Conservation (phyloP, 768 basidiomycete species). For the Butyriboletus loyo region DNA sequence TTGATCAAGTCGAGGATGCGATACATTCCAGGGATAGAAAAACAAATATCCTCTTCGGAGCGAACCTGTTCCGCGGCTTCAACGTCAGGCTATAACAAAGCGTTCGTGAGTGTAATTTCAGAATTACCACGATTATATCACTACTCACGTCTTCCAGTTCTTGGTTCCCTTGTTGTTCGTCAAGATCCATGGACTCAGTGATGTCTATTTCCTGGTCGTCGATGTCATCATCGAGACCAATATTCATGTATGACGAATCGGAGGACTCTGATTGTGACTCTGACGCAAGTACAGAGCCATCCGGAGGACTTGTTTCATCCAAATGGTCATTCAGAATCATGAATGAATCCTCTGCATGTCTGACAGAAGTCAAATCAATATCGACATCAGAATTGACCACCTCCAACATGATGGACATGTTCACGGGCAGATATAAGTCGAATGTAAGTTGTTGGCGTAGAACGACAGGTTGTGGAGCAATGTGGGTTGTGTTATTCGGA, state of each 20-base stretch:
- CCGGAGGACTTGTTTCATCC: constrained; percentile 1
- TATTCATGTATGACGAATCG: constrained; percentile 19
- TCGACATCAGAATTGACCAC: constrained; percentile 8
- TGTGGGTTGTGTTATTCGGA: background rate
- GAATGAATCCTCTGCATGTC: constrained; percentile 9
- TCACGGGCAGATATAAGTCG: background rate
- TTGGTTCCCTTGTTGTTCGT: constrained; percentile 4
- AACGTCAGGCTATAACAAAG: constrained; percentile 14
- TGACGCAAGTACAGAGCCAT: background rate
- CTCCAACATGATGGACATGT: constrained; percentile 20
- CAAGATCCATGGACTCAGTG: constrained; percentile 14
- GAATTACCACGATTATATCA: background rate
- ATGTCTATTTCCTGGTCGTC: constrained; percentile 14
- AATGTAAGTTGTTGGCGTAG: background rate
- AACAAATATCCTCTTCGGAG: constrained; percentile 22
- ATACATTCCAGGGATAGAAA: constrained; percentile 44
- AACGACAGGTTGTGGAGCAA: background rate
- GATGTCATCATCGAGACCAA: constrained; percentile 11
- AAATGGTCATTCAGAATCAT: constrained; percentile 1
- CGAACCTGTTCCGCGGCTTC: constrained; percentile 8
- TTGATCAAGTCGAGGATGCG: constrained; percentile 52
- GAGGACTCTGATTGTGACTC: constrained; percentile 16
- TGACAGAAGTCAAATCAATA: background rate
- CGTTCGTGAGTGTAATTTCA: background rate
- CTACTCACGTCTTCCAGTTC: constrained; percentile 17